phyloP scores from a whole-genome alignment of 441 rosid species.

The Erodium chrysanthum region DNA sequence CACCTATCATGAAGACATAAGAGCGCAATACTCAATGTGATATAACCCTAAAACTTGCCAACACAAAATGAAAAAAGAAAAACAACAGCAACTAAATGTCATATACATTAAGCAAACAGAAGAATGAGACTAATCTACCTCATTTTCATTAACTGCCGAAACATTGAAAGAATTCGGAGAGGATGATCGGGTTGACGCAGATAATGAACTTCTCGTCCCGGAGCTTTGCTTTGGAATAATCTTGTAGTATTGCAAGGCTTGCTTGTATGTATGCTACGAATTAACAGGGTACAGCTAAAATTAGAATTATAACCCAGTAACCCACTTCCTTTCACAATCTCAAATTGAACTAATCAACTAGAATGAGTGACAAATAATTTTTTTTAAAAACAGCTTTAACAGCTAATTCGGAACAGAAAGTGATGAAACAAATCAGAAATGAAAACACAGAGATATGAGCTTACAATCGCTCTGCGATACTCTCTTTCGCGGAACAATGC shows the following conservation, averaged over 20 bases:
- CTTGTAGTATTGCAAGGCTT: slow-evolving; percentile 69
- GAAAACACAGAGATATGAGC: slow-evolving; percentile 17
- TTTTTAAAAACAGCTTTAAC: not conserved
- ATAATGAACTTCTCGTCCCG: slow-evolving; percentile 51
- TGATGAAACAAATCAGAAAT: not conserved
- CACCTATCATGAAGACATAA: slow-evolving; percentile 38
- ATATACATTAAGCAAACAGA: not conserved
- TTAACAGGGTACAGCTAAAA: not conserved
- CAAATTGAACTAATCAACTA: not conserved
- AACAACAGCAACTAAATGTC: not conserved
- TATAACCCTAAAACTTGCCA: not conserved
- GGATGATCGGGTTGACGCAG: slow-evolving; percentile 62
- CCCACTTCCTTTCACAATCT: not conserved
- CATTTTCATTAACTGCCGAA: slow-evolving; percentile 69
- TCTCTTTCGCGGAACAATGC: slow-evolving; percentile 70
- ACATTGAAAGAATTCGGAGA: slow-evolving; percentile 60
- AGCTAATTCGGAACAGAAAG: not conserved
- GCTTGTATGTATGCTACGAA: slow-evolving; percentile 62
- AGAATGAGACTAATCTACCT: slow-evolving; percentile 34
- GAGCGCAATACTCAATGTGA: not conserved
- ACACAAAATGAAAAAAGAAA: slow-evolving; percentile 9
- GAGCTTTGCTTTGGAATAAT: slow-evolving; percentile 70
- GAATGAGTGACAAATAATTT: not conserved
- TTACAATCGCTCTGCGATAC: slow-evolving; percentile 76
- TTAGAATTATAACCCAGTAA: not conserved